Base-by-base conservation (phyloP, 352 stramenopile species). In the Phytophthora sp. region DNA sequence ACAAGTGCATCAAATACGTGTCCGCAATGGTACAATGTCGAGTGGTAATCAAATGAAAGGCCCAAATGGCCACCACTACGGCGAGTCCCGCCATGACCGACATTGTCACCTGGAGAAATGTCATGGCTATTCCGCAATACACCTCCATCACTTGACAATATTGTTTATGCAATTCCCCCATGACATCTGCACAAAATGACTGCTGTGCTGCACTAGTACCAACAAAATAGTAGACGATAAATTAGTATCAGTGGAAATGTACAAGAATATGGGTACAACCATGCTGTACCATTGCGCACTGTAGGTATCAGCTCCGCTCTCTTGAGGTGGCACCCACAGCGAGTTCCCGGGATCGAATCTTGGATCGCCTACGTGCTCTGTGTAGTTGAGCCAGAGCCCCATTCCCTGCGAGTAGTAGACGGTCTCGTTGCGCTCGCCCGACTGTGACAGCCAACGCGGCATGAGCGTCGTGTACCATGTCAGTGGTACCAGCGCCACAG, bases 311-410 rank as follows among this genome's bases (percentile, higher is more conserved):
- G 69, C 74, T 7, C 66, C 82, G 27, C 77, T 94, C 45, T 71
- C 63, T 49, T 94, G 85, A 9, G 77, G 69, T 16, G 85, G 85
- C 15, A 90, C 69, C 85, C 85, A 94, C 23, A 94, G 76, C 38
- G 85, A 91, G 55, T 94, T 94, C 33, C 83, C 80, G 1, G 85
- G 85, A 35, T 92, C 85, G 38, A 89, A 94, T 41, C 45, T 67
- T 5, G 70, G 59, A 46, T 89, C 85, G 24, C 85, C 85, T 26
- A 88, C 80, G 50, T 91, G 85, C 57, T 90, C 79, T 3, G 85
- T 94, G 71, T 85, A 94, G 65, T 94, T 94, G 57, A 90, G 82
- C 85, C 85, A 94, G 18, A 94, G 61, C 1, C 85, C 85, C 45
- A 94, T 79, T 49, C 85, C 85, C 66, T 94, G 85, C 29, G 85